phyloP scores from a whole-genome alignment of 2,329 filamentous ascomycete genomes.

The Thyridium curvatum region DNA sequence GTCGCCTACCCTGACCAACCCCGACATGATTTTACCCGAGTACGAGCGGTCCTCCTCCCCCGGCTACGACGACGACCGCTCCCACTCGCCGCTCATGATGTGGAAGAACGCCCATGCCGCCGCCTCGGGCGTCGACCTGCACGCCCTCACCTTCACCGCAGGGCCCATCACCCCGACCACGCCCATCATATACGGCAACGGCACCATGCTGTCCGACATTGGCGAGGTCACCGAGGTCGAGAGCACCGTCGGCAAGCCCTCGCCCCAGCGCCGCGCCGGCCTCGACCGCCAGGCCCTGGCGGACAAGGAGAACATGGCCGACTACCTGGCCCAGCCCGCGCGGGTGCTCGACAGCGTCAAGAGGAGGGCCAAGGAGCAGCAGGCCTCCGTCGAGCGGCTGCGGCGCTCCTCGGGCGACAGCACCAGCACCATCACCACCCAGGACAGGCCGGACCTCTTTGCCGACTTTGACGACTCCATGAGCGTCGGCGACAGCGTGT shows the following conservation, averaged over 20 bases:
- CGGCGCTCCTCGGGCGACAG: constrained; percentile 53
- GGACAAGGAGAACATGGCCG: constrained; percentile 20
- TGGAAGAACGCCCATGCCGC: constrained; percentile 41
- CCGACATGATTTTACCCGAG: constrained; percentile 88
- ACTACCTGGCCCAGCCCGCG: constrained; percentile 37
- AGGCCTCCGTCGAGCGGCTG: constrained; percentile 30
- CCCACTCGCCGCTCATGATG: constrained; percentile 42
- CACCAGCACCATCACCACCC: constrained; percentile 52
- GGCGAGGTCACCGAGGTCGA: constrained; percentile 48
- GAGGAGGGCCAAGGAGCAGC: constrained; percentile 34
- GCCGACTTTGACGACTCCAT: constrained; percentile 55
- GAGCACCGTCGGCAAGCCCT: constrained; percentile 36
- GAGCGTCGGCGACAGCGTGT: constrained; percentile 59
- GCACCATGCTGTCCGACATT: constrained; percentile 64
- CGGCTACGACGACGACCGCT: constrained; percentile 36
- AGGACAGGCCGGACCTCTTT: constrained; percentile 42
- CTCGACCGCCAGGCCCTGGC: constrained; percentile 19
- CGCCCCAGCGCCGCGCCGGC: constrained; percentile 26
- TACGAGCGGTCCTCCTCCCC: constrained; percentile 51
- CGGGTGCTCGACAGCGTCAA: constrained; percentile 36
- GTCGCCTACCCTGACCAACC: constrained; percentile 85
- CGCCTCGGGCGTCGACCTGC: constrained; percentile 22
- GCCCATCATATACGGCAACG: constrained; percentile 63
- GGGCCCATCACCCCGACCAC: constrained; percentile 47
- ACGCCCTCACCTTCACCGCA: constrained; percentile 28